phyloP scores from a whole-genome alignment of 352 stramenopile species.

The Phytophthora lateralis region DNA sequence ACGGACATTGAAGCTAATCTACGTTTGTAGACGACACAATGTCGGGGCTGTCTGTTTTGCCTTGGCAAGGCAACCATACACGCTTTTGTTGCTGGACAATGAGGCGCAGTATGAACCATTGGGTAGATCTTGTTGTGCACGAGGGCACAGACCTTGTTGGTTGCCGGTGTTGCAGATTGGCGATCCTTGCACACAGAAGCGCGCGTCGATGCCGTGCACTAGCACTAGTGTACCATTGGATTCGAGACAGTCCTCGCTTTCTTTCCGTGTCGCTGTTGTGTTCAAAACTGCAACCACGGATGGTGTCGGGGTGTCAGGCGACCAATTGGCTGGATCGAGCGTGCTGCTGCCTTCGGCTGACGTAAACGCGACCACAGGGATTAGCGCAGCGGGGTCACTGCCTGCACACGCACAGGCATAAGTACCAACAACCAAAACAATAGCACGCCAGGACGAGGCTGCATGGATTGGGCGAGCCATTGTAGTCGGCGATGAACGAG shows the following conservation, averaged over 20 bases:
- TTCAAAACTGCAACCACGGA: slow-evolving; percentile 4
- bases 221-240: slow-evolving; percentile 30
- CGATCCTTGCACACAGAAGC: slow-evolving; percentile 41
- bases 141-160: slow-evolving; percentile 39
- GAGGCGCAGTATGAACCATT: slow-evolving; percentile 43
- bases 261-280: slow-evolving; percentile 1
- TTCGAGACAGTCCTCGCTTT: slow-evolving; percentile 14
- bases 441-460: background rate
- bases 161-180: slow-evolving; percentile 28
- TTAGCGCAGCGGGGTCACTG: slow-evolving; percentile 17
- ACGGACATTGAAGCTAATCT: background rate
- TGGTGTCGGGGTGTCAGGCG: slow-evolving; percentile 17
- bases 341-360: slow-evolving; percentile 4
- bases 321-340: slow-evolving; percentile 25
- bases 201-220: slow-evolving; percentile 38
- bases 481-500: background rate
- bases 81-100: slow-evolving; percentile 12
- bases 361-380: slow-evolving; percentile 15
- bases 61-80: slow-evolving; percentile 39
- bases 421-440: slow-evolving; percentile 1
- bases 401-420: background rate
- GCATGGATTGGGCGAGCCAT: background rate
- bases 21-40: slow-evolving; percentile 1
- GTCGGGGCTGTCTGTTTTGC: slow-evolving; percentile 1
- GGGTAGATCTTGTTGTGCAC: slow-evolving; percentile 32